Percentiles rank a stretch among this genome's conserved stretches.
phyloP scores from a whole-genome alignment of 2,329 filamentous ascomycete genomes.

The Botrytis elliptica region DNA sequence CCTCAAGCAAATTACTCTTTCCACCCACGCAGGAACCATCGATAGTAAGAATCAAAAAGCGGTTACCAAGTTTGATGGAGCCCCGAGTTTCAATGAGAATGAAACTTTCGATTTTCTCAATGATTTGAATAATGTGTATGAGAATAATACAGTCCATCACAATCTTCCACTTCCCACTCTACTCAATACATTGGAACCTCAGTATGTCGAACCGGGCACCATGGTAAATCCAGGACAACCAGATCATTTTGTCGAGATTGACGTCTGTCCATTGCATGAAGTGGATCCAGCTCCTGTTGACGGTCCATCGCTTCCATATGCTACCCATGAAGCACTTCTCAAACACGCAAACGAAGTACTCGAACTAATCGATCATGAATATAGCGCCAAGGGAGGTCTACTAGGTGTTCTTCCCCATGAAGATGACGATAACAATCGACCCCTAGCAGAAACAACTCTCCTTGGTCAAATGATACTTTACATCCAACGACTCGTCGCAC shows the following conservation, averaged over 20 bases:
- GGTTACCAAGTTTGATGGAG: neutral
- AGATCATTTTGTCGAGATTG: constrained; percentile 18
- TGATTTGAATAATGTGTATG: constrained; percentile 50
- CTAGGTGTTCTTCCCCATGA: constrained; percentile 53
- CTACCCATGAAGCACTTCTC: constrained; percentile 43
- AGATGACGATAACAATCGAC: constrained; percentile 41
- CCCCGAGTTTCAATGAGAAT: constrained; percentile 27
- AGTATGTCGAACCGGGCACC: neutral
- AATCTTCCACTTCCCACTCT: constrained; percentile 33
- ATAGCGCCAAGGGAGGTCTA: constrained; percentile 54
- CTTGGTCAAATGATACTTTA: constrained; percentile 58
- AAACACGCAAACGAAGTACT: constrained; percentile 60
- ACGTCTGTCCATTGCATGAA: constrained; percentile 34
- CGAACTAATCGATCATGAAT: constrained; percentile 60
- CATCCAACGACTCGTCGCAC: constrained; percentile 52
- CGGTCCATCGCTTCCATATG: constrained; percentile 31
- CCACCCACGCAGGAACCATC: constrained; percentile 35
- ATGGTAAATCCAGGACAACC: constrained; percentile 16
- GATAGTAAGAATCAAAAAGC: constrained; percentile 28
- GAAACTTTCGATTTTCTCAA: constrained; percentile 59
- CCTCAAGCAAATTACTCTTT: constrained; percentile 50
- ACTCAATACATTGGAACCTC: constrained; percentile 30
- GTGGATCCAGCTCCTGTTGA: constrained; percentile 20
- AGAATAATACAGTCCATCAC: constrained; percentile 27
- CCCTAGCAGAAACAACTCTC: constrained; percentile 50